Base-by-base conservation (phyloP, 2,329 filamentous ascomycete species). In the Venturia asperata region DNA sequence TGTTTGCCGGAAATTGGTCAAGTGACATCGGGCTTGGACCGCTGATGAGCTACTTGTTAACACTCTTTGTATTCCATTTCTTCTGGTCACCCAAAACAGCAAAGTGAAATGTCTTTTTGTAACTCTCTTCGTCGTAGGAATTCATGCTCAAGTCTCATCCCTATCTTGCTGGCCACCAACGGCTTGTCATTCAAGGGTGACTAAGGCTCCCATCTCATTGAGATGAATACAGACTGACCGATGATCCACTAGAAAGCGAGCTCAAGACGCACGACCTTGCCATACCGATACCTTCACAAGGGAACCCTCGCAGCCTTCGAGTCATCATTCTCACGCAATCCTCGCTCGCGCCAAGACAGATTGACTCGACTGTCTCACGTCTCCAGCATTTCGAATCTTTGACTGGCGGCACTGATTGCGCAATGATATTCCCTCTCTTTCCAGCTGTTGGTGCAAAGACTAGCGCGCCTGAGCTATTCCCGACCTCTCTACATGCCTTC, bases 61-160 rank as follows among this genome's bases (percentile, higher is more conserved):
- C 30, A 34, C 30, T 6, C 30, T 34, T 34, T 34, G 30, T 34
- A 34, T 3, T 6, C 24, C 24, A 2, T 34, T 2, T n/a, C 6
- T 7, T 15, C 30, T 1, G 24, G 17, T 24, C 3, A 34, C 52
- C 5, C 15, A 41, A 34, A 39, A 37, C 17, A 37, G 19, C 49
- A 37, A 58, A 34, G 30, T 11, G n/a, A 17, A 37, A 65, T 65
- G 64, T 47, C 64, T 7, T 65, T 65, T 56, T 65, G 64, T 41
- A 41, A 37, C 15, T 11, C 41, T 37, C 64, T 65, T 13, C 64
- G 64, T 39, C 56, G 58, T 21, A 34, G 64, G 24, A 13, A 7
- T 11, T 65, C 64, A 24, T 65, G 64, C 34, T 34, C 39, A 30
- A 15, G n/a, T n/a, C 56, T 65, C 13, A 21, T 65, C n/a, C 55